phyloP scores from a whole-genome alignment of 169 alveolate genomes.

The Plasmodium vivax region DNA sequence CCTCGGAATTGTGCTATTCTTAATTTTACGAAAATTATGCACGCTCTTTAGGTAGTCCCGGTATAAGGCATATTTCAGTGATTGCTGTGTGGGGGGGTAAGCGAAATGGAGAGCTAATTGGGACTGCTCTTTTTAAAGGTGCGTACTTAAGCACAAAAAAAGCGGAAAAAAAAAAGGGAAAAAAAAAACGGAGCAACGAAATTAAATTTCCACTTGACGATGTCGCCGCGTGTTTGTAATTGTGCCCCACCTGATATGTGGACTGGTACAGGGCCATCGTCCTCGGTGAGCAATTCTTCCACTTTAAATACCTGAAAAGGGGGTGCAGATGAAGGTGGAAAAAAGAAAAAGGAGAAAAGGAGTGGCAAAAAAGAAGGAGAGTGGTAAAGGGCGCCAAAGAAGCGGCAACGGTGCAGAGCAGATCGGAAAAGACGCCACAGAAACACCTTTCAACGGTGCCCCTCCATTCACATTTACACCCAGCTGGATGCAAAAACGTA shows the following conservation, averaged over 20 bases:
- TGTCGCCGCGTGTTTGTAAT: background rate
- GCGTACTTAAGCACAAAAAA: background rate
- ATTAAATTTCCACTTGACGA: background rate
- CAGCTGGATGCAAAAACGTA: constrained; percentile 13
- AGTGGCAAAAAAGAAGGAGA: background rate
- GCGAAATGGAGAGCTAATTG: background rate
- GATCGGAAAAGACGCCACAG: background rate
- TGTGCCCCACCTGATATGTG: constrained; percentile 75
- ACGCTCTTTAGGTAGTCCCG: constrained; percentile 75
- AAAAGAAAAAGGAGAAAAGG: constrained; percentile 3
- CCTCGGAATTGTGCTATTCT: constrained; percentile 79
- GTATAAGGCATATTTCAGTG: constrained; percentile 79
- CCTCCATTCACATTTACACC: background rate
- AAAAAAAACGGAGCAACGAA: background rate
- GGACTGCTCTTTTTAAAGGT: background rate
- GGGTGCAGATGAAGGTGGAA: background rate
- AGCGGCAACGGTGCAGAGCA: background rate
- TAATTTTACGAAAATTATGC: constrained; percentile 78
- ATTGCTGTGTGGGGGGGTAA: constrained; percentile 45
- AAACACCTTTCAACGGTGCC: background rate
- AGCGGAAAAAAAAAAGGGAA: background rate
- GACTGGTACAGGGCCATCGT: constrained; percentile 81
- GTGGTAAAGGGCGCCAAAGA: too few relatives aligned
- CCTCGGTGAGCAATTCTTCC: constrained; percentile 79
- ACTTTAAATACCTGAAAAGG: constrained; percentile 70